Conservation (phyloP, 2,329 filamentous ascomycete species). For the Paracamarosporium sp. region DNA sequence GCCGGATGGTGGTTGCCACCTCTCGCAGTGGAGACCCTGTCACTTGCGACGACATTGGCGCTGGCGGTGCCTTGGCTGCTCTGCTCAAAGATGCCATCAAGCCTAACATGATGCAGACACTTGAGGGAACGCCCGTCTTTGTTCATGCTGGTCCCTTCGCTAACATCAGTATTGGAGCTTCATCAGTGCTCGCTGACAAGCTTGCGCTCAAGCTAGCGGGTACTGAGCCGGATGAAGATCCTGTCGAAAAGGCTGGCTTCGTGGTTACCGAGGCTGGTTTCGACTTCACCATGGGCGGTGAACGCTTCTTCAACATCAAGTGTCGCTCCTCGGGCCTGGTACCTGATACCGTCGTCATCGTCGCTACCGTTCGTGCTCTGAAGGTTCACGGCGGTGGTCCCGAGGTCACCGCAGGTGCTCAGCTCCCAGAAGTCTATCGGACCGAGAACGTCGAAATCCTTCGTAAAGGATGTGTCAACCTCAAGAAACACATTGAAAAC, state of each 20-base stretch:
- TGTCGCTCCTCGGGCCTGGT: slow-evolving; percentile 92
- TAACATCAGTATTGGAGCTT: slow-evolving; percentile 97
- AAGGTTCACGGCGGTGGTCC: slow-evolving; percentile 98
- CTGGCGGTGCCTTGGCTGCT: slow-evolving; percentile 87
- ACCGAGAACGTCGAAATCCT: slow-evolving; percentile 94
- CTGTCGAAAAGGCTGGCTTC: slow-evolving; percentile 83
- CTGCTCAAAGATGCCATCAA: slow-evolving; percentile 99
- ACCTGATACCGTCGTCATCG: slow-evolving; percentile 92
- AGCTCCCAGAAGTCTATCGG: slow-evolving; percentile 87
- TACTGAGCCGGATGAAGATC: slow-evolving; percentile 89
- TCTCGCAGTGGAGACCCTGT: slow-evolving; percentile 87
- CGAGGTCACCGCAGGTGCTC: slow-evolving; percentile 85
- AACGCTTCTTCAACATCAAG: slow-evolving; percentile 99
- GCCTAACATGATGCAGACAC: slow-evolving; percentile 97
- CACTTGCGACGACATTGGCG: slow-evolving; percentile 94
- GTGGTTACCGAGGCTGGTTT: slow-evolving; percentile 98
- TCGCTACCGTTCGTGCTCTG: slow-evolving; percentile 91
- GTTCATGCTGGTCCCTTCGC: slow-evolving; percentile 97
- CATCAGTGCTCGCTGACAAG: slow-evolving; percentile 92
- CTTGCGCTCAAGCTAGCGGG: slow-evolving; percentile 94
- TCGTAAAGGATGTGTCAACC: slow-evolving; percentile 87
- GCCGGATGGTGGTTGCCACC: slow-evolving; percentile 93
- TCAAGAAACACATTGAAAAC: slow-evolving; percentile 94
- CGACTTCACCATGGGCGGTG: slow-evolving; percentile 99
- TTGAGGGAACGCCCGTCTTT: slow-evolving; percentile 96